Evolutionary conservation across 768 basidiomycete genomes (phyloP).

Genomic region (Lepiota brunneoincarnata): DNA sequence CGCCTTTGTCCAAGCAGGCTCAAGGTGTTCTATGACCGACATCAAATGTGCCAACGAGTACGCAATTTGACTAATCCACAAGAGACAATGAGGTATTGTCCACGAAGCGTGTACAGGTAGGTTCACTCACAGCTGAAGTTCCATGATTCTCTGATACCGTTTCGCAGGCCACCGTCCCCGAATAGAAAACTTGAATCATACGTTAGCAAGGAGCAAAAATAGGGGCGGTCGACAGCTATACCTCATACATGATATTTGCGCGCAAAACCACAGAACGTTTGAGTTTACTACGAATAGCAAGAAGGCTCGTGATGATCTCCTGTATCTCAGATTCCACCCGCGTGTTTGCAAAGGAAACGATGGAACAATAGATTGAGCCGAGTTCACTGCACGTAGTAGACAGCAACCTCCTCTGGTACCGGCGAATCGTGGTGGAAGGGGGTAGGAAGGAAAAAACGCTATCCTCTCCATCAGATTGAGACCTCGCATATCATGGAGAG

Average conservation of each 20-base stretch:
- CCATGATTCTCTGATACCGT: constrained; percentile 66
- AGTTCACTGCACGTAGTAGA: constrained; percentile 66
- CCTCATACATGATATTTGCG: constrained; percentile 67
- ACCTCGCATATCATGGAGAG: neutral
- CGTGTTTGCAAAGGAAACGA: constrained; percentile 69
- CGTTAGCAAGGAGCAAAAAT: constrained; percentile 1
- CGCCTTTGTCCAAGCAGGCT: constrained; percentile 75
- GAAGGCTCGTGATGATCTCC: constrained; percentile 59
- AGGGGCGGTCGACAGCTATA: constrained; percentile 25
- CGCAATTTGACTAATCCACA: constrained; percentile 53
- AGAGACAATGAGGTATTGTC: constrained; percentile 7
- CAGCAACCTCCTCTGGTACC: constrained; percentile 68
- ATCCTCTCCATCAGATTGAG: neutral
- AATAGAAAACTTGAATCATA: constrained; percentile 58
- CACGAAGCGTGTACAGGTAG: neutral
- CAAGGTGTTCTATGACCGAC: constrained; percentile 69
- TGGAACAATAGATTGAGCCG: constrained; percentile 71
- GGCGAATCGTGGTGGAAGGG: constrained; percentile 73
- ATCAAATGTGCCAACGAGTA: constrained; percentile 70
- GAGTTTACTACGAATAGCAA: constrained; percentile 75
- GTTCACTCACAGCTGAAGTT: constrained; percentile 59
- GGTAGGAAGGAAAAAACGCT: constrained; percentile 71
- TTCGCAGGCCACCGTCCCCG: constrained; percentile 79
- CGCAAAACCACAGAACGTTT: constrained; percentile 55
- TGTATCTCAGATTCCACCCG: constrained; percentile 47